These are phyloP conservation scores for Domatiomyces catenatus DNA, from an alignment of 2,329 filamentous ascomycete species.

Conservation along the genomic window DNA sequence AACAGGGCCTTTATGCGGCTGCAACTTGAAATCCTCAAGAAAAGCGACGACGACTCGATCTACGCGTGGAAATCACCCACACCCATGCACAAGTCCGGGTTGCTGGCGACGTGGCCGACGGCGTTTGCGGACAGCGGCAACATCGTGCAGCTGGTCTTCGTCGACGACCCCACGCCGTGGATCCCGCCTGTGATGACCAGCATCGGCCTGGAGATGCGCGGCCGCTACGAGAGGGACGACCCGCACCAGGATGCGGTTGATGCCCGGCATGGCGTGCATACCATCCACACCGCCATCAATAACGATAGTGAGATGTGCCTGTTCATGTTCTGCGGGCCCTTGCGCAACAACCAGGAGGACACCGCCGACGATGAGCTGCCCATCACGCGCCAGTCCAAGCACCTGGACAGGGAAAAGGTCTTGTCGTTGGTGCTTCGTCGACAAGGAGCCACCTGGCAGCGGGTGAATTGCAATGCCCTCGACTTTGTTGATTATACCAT, in stretches of 20 bases:
- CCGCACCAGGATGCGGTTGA: background rate
- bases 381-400: background rate
- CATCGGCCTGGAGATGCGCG: conserved; percentile 1
- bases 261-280: background rate
- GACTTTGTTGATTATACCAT: background rate
- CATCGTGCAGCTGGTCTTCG: background rate
- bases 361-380: background rate
- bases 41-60: conserved; percentile 8
- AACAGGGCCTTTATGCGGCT: conserved; percentile 16
- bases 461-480: background rate
- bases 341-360: too few relatives aligned
- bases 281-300: background rate
- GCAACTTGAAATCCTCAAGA: conserved; percentile 11
- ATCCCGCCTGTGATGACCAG: conserved; percentile 1
- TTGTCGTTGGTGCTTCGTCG: background rate
- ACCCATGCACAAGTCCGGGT: background rate
- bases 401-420: background rate
- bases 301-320: background rate
- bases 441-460: background rate
- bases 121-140: conserved; percentile 2
- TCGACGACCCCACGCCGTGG: conserved; percentile 1
- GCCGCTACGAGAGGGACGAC: conserved; percentile 1
- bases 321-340: background rate
- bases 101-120: conserved; percentile 1
- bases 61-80: conserved; percentile 5